These are phyloP conservation scores for Coniochaeta sp. DNA, from an alignment of 2,329 filamentous ascomycete genomes.

Conservation along the genomic window DNA sequence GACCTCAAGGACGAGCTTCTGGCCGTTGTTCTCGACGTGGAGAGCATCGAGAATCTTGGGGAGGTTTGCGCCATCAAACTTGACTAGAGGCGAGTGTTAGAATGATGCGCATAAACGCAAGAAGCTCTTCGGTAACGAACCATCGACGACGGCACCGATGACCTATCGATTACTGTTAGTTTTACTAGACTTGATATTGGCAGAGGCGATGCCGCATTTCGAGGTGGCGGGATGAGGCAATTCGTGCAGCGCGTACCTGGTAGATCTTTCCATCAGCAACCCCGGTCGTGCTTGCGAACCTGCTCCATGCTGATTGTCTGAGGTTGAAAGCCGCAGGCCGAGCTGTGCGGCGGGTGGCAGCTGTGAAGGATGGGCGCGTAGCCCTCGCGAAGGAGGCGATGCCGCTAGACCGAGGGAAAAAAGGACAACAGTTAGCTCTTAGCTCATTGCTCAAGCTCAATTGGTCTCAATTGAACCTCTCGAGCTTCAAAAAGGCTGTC, in stretches of 20 bases:
- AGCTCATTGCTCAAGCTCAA: constrained; percentile 32
- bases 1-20: constrained; percentile 95
- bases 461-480: constrained; percentile 22
- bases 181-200: constrained; percentile 7
- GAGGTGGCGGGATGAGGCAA: neutral
- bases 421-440: constrained; percentile 35
- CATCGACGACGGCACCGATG: constrained; percentile 98
- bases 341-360: constrained; percentile 49
- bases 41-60: constrained; percentile 97
- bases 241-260: constrained; percentile 39
- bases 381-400: constrained; percentile 58
- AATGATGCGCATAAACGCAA: neutral
- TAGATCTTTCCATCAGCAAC: constrained; percentile 61
- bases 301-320: constrained; percentile 47
- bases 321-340: constrained; percentile 49
- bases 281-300: constrained; percentile 51
- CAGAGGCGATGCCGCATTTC: neutral
- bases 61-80: constrained; percentile 91
- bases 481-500: constrained; percentile 15
- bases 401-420: constrained; percentile 43
- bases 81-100: constrained; percentile 55
- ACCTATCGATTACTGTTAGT: constrained; percentile 69
- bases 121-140: constrained; percentile 46
- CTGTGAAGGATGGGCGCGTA: constrained; percentile 54
- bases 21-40: constrained; percentile 80